Evolutionary conservation across 2,329 filamentous ascomycete species (phyloP).

Genomic region (Xylaria sp.): DNA sequence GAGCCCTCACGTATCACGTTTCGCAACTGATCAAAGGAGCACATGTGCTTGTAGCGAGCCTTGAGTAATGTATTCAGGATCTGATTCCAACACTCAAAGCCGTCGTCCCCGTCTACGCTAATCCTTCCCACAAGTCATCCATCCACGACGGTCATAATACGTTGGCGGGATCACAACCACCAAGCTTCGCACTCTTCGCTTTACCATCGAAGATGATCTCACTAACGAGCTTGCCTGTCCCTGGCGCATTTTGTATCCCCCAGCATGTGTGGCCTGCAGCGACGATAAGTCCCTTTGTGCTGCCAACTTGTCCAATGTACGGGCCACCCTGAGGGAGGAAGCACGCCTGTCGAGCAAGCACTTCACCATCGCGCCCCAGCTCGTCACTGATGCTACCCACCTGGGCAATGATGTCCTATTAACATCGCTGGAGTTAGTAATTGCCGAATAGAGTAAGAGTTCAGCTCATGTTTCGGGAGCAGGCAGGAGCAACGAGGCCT

Average conservation of each 20-base stretch:
- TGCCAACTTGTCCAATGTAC: slow-evolving; percentile 69
- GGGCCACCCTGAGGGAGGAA: slow-evolving; percentile 76
- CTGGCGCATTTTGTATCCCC: slow-evolving; percentile 82
- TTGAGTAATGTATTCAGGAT: too few species aligned
- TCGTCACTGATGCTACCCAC: slow-evolving; percentile 59
- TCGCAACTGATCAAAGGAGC: too few species aligned
- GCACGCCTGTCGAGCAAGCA: slow-evolving; percentile 73
- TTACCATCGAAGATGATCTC: slow-evolving; percentile 68
- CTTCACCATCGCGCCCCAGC: slow-evolving; percentile 60
- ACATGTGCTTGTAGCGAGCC: too few species aligned
- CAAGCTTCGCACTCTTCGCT: slow-evolving; percentile 62
- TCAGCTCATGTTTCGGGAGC: too few species aligned
- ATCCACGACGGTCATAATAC: slow-evolving; percentile 39
- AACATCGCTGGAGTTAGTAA: too few species aligned
- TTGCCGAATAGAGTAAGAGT: too few species aligned
- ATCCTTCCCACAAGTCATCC: slow-evolving; percentile 8
- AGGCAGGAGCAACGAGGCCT: too few species aligned
- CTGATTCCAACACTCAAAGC: too few species aligned
- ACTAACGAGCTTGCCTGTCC: slow-evolving; percentile 69
- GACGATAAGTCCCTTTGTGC: slow-evolving; percentile 65
- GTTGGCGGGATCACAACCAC: slow-evolving; percentile 59
- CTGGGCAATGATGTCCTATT: slow-evolving; percentile 72
- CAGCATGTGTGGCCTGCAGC: slow-evolving; percentile 81
- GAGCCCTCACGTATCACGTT: too few species aligned
- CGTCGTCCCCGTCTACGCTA: not conserved